Evolutionary conservation across 768 basidiomycete genomes (phyloP).

Genomic region (Russula abietina): DNA sequence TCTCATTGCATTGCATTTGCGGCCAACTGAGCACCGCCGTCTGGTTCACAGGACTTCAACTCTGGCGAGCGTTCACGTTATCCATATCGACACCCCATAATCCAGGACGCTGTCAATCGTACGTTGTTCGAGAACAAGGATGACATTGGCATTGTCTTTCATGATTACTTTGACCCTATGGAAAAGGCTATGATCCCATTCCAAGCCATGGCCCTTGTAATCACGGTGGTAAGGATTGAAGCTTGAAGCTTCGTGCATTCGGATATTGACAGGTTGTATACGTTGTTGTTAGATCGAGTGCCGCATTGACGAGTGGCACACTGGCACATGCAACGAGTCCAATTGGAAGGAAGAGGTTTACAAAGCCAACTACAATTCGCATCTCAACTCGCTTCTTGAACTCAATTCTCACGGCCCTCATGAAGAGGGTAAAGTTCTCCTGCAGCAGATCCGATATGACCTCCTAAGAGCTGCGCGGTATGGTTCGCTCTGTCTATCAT

Average conservation of each 20-base stretch:
- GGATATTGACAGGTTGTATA: neutral
- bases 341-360: neutral
- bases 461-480: slow-evolving; percentile 11
- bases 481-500: neutral
- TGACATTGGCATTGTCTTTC: neutral
- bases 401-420: neutral
- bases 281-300: slow-evolving; percentile 6
- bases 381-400: neutral
- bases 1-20: neutral
- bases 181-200: no score
- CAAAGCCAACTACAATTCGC: neutral
- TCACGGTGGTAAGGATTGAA: slow-evolving; percentile 14
- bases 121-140: slow-evolving; percentile 11
- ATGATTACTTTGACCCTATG: slow-evolving; percentile 1
- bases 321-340: neutral
- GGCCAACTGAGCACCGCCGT: neutral
- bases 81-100: slow-evolving; percentile 9
- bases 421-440: neutral
- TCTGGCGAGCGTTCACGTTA: neutral
- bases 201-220: neutral
- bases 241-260: neutral
- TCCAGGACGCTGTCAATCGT: slow-evolving; percentile 12
- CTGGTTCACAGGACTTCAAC: neutral
- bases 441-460: neutral
- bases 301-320: slow-evolving; percentile 14